Percentiles rank a stretch among this genome's conserved stretches.
phyloP scores from a whole-genome alignment of 768 basidiomycete species.

The Mycena pura region DNA sequence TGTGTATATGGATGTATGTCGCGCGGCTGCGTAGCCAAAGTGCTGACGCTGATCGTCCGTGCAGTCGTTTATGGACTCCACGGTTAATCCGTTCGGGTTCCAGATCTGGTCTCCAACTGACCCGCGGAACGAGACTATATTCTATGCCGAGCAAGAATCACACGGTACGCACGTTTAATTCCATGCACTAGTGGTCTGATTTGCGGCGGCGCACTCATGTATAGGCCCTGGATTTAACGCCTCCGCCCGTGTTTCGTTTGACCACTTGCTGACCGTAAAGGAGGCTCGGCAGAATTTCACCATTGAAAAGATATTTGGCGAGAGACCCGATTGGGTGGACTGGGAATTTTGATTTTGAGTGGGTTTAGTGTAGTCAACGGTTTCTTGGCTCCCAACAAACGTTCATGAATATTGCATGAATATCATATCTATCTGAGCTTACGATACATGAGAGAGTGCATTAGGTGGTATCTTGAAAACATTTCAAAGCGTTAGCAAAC shows the following conservation, averaged over 20 bases:
- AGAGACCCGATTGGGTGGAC: constrained; percentile 48
- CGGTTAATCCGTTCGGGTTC: constrained; percentile 41
- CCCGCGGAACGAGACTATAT: constrained; percentile 35
- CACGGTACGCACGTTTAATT: constrained; percentile 34
- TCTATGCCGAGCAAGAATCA: constrained; percentile 48
- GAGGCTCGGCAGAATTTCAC: constrained; percentile 36
- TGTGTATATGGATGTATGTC: constrained; percentile 22
- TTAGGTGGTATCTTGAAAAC: too few relatives aligned
- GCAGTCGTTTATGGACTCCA: constrained; percentile 45
- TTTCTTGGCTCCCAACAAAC: too few relatives aligned
- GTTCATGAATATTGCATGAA: too few relatives aligned
- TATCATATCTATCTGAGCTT: too few relatives aligned
- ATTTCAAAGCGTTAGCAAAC: too few relatives aligned
- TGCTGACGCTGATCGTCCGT: neutral
- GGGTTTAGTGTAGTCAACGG: too few relatives aligned
- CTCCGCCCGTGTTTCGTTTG: constrained; percentile 36
- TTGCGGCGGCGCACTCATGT: neutral
- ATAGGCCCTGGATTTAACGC: constrained; percentile 47
- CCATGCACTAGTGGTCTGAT: neutral
- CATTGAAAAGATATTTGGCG: constrained; percentile 44
- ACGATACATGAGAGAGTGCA: too few relatives aligned
- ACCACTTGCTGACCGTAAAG: constrained; percentile 39
- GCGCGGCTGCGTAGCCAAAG: neutral
- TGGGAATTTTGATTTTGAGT: constrained; percentile 28
- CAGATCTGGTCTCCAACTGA: constrained; percentile 23